A percentile compares a stretch with the other conserved stretches of the same genome.
Conservation (phyloP, 2,329 filamentous ascomycete genomes). For the Esteya vermicola region DNA sequence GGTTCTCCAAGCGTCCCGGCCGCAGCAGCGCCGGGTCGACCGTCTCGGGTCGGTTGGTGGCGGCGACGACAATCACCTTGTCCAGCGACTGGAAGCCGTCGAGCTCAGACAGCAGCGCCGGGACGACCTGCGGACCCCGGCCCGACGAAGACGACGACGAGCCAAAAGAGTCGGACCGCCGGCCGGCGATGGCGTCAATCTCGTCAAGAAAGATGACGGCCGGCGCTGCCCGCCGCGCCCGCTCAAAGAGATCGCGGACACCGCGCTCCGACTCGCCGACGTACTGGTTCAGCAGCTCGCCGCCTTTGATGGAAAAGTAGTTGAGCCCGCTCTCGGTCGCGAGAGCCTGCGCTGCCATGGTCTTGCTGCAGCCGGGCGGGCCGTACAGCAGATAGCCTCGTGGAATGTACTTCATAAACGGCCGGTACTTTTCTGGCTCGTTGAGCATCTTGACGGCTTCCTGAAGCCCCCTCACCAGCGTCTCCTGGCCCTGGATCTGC, state of each 20-base stretch:
- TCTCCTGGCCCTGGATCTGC: conserved; percentile 75
- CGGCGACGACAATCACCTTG: conserved; percentile 75
- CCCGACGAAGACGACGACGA: conserved; percentile 20
- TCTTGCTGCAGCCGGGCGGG: conserved; percentile 90
- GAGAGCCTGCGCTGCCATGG: conserved; percentile 77
- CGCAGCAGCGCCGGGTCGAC: conserved; percentile 78
- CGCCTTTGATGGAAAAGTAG: conserved; percentile 88
- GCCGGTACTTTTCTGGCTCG: conserved; percentile 16
- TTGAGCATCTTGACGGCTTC: conserved; percentile 30
- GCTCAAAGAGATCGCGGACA: conserved; percentile 71
- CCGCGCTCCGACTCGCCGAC: conserved; percentile 87
- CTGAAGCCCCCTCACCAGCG: conserved; percentile 50
- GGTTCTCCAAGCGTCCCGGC: conserved; percentile 70
- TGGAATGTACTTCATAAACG: conserved; percentile 27
- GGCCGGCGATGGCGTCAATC: conserved; percentile 69
- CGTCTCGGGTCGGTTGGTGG: conserved; percentile 79
- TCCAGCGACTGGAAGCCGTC: conserved; percentile 80
- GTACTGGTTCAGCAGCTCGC: conserved; percentile 91
- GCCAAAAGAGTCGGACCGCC: conserved; percentile 30
- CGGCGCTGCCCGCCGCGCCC: conserved; percentile 71
- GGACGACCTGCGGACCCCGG: conserved; percentile 65
- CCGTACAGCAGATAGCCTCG: conserved; percentile 85
- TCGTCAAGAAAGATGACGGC: conserved; percentile 97
- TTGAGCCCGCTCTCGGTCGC: conserved; percentile 85
- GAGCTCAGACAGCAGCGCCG: conserved; percentile 86